Base-by-base conservation (phyloP, 148 eudicot species). In the Camellia sinensis region DNA sequence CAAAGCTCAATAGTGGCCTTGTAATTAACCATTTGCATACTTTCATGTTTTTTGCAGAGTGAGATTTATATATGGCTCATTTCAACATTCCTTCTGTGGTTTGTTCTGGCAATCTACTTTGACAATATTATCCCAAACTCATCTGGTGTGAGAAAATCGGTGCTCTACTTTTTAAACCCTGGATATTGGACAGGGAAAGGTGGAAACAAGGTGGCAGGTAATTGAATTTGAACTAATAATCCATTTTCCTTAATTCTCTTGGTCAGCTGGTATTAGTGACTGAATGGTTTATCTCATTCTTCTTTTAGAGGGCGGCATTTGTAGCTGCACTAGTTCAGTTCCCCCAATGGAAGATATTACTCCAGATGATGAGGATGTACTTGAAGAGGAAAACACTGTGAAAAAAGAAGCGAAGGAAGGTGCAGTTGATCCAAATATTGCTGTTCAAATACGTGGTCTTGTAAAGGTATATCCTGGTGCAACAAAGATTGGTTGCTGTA, bases 401-500 rank as follows among this genome's bases (percentile, higher is more conserved):
- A 93, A 93, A 82, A 91, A 87, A 78, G 91, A 90, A 83, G 77
- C 79, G 8, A 40, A 43, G 73, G 90, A 90, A 82, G 94, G 89
- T 56, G 79, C 41, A 50, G 74, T 82, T 67, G 94, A 96, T 86
- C 79, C 91, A 80, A 82, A 87, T 81, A 82, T 89, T 84, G 97
- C 99, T 76, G 97, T 86, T 76, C 98, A 93, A 85, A 84, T 96
- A 82, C 97, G 91, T 75, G 98, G 99, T 72, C 97, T 96, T 78
- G 90, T 85, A 64, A 96, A 96, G 81, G 80, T 76, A 50, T 96
- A 90, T 86, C 90, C 97, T 56, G 97, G 97, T 78, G 80, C 88
- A 52, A 80, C 69, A 76, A 84, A 79, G 22, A 81, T 85, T 41
- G 92, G 97, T 82, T 91, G 97, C 82, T 95, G 88, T 83, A 89